Base-by-base conservation (phyloP, 2,329 filamentous ascomycete species). In the Aspergillus sojae region DNA sequence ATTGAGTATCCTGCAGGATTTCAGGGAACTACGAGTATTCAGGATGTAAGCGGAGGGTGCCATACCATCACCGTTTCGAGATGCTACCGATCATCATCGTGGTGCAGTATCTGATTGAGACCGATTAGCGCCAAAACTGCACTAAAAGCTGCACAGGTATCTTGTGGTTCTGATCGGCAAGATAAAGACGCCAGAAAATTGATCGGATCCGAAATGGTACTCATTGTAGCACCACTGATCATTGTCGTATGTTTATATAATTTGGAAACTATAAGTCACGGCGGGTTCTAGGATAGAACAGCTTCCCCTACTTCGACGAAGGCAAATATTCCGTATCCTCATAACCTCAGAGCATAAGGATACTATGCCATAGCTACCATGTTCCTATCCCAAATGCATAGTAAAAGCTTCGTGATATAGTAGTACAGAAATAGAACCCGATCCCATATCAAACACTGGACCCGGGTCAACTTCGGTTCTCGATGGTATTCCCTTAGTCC, bases 391-490 rank as follows among this genome's bases (percentile, higher is more conserved):
- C 26, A 26, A 48, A 16, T 28, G 12, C 45, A 6, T 11, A 7
- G 6, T 16, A 9, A 26, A 53, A 9, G 4, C 3, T 21, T 4
- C 48, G 10, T 28, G 28, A 30, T 34, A 21, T 48, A 34, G 1
- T 19, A 12, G 9, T n/a, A 19, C 28, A 21, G 34, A 53, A 53
- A 53, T 53, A 53, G 50, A 53, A 53, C 19, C n/a, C 1, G 26
- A 11, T 30, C 16, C 16, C 0, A 9, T 7, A 30, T 53, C 50
- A 53, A 53, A 53, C 50, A 28, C 28, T 53, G 26, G 50, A 28
- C 6, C 50, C 50, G 50, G 50, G 50, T 32, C 50, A 53, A 53
- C 50, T 53, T 53, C 50, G 50, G 50, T 34, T 53, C n/a, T n/a
- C 7, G 16, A 34, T 53, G 16, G 50, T 53, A 26, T 5, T 53